Base-by-base conservation (phyloP, 257 asterid genomes). In the Euphrasia confusa region DNA sequence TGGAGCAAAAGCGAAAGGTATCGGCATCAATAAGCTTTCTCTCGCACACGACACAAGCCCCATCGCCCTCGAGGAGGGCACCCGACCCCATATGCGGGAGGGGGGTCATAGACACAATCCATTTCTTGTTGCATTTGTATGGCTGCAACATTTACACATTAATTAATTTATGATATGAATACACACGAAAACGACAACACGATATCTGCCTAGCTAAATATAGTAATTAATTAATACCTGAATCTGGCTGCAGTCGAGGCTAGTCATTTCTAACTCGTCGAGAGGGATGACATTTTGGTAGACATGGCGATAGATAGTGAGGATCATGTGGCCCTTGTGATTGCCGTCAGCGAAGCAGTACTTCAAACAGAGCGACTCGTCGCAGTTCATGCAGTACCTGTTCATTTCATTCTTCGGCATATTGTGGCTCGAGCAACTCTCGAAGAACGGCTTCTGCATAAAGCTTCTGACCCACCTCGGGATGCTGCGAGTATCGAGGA, bases 71-170 rank as follows among this genome's bases (percentile, higher is more conserved):
- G 15, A 76, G 61, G 18, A 76, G 78, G 2, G 63, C 71, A 8
- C 84, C 84, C 0, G 82, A 79, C 8, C 82, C 82, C 24, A 60
- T 79, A 1, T 79, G 81, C 1, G 82, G 84, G 11, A 79, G 76
- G 0, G 82, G 80, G 18, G 66, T 73, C 50, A 76, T 11, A 13
- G 85, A 71, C 0, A 76, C 68, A 2, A 80, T 80, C 80, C 80
- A 77, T 40, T 71, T 77, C 57, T 74, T 76, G 60, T 80, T 80
- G 24, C 85, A 77, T 56, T 71, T 79, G 48, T 72, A 75, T 1
- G 72, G 76, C 79, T 78, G 59, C 65, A 67, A 1, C 24, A 21
- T 21, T 21, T 21, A 21, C 24, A 21, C 24, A 21, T 21, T 21
- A 21, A 21, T 21, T 21, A 1, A 21, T 21, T 21, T 21, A 21